Evolutionary conservation across 2,329 filamentous ascomycete species (phyloP).

Genomic region (Phoma sp.): DNA sequence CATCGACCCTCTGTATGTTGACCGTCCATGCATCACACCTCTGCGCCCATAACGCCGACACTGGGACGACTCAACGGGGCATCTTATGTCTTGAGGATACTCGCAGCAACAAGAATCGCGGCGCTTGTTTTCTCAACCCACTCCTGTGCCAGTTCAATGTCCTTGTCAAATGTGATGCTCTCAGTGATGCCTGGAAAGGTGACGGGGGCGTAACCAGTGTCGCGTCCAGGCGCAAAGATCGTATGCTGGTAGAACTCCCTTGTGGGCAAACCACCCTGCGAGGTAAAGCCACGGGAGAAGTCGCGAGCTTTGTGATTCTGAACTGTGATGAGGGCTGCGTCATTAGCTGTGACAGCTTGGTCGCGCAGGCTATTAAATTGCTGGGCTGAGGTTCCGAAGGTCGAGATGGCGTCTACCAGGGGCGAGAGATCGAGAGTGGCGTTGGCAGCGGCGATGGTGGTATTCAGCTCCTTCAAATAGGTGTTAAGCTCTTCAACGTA

Average conservation of each 20-base stretch:
- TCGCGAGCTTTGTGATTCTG: conserved; percentile 56
- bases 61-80: not conserved
- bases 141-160: conserved; percentile 38
- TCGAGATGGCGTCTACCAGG: conserved; percentile 45
- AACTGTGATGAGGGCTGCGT: conserved; percentile 38
- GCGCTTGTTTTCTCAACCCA: conserved; percentile 45
- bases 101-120: conserved; percentile 42
- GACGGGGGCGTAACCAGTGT: conserved; percentile 48
- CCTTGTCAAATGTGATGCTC: conserved; percentile 41
- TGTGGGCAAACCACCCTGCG: conserved; percentile 53
- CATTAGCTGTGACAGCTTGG: conserved; percentile 34
- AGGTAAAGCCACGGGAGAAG: conserved; percentile 54
- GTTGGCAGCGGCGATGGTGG: conserved; percentile 35
- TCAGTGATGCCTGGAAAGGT: conserved; percentile 49
- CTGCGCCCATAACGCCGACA: conserved; percentile 1
- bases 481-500: conserved; percentile 47
- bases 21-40: not conserved
- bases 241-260: conserved; percentile 55
- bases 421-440: conserved; percentile 39
- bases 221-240: conserved; percentile 55
- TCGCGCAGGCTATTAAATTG: conserved; percentile 39
- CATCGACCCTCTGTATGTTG: not conserved
- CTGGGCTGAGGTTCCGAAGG: conserved; percentile 40
- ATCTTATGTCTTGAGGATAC: conserved; percentile 35
- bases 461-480: conserved; percentile 45